These are phyloP conservation scores for Acer saccharum DNA, from an alignment of 345 rosid species.

Conservation along the genomic window DNA sequence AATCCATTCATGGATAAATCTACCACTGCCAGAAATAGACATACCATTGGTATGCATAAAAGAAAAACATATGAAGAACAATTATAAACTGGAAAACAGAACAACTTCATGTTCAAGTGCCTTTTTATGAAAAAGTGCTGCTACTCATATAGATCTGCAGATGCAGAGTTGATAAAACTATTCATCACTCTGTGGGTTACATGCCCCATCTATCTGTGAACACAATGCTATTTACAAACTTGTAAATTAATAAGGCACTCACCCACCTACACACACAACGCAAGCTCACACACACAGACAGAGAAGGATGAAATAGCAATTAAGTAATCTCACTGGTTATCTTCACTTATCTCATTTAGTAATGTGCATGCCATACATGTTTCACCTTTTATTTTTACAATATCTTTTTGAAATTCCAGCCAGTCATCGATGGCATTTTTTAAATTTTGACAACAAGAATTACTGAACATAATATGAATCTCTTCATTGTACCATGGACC, in stretches of 20 bases:
- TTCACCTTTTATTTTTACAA: not conserved
- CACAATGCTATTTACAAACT: not conserved
- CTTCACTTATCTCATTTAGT: no score
- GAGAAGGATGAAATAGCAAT: not conserved
- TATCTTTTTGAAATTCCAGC: not conserved
- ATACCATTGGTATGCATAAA: not conserved
- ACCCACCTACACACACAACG: not conserved
- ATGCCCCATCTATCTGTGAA: not conserved
- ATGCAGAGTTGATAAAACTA: not conserved
- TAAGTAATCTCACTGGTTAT: no score
- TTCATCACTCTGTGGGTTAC: not conserved
- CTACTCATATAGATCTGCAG: not conserved
- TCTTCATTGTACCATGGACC: not conserved
- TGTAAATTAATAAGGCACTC: not conserved
- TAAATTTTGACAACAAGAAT: not conserved
- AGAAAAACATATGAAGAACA: not conserved
- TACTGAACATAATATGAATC: not conserved
- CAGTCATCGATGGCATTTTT: not conserved
- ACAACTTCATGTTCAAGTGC: not conserved
- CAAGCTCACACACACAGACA: not conserved
- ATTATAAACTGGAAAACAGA: not conserved
- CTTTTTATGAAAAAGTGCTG: not conserved
- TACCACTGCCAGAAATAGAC: not conserved
- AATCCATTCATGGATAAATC: slow-evolving; percentile 1
- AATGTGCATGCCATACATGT: not conserved